Evolutionary conservation across 768 basidiomycete genomes (phyloP).

Genomic region (Krasilnikovozyma curviuscula): DNA sequence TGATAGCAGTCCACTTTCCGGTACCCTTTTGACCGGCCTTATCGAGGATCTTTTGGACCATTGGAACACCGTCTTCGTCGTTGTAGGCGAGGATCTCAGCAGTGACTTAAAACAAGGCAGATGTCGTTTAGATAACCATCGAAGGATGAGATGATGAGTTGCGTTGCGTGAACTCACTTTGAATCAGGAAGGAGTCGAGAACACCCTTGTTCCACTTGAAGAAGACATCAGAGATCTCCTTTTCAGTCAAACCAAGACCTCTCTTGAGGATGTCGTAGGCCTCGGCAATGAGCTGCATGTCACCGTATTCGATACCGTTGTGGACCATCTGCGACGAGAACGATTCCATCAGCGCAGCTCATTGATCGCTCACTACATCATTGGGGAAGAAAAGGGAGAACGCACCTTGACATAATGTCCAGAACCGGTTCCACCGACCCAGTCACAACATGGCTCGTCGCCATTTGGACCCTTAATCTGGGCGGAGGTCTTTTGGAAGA

Average conservation of each 20-base stretch:
- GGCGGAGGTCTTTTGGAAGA: slow-evolving; percentile 95
- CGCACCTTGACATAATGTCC: slow-evolving; percentile 93
- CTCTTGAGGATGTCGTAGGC: slow-evolving; percentile 91
- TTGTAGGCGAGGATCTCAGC: slow-evolving; percentile 92
- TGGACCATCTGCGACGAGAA: slow-evolving; percentile 6
- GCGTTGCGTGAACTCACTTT: slow-evolving; percentile 36
- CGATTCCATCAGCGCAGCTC: background rate
- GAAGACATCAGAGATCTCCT: slow-evolving; percentile 90
- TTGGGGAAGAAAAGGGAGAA: background rate
- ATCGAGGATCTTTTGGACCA: slow-evolving; percentile 87
- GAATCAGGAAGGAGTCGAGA: slow-evolving; percentile 97
- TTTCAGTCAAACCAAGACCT: slow-evolving; percentile 65
- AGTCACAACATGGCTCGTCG: slow-evolving; percentile 86
- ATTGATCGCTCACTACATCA: background rate
- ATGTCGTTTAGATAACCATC: background rate
- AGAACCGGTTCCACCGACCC: slow-evolving; percentile 89
- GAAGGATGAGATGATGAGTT: background rate
- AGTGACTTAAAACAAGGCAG: slow-evolving; percentile 23
- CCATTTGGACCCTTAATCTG: slow-evolving; percentile 49
- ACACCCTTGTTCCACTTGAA: slow-evolving; percentile 81
- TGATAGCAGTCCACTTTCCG: slow-evolving; percentile 96
- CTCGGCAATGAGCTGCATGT: slow-evolving; percentile 99
- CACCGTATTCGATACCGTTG: slow-evolving; percentile 96
- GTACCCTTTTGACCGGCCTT: slow-evolving; percentile 97
- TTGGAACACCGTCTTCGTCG: slow-evolving; percentile 79